Conservation (phyloP, 306 rosid species). For the Fragaria vesca region DNA sequence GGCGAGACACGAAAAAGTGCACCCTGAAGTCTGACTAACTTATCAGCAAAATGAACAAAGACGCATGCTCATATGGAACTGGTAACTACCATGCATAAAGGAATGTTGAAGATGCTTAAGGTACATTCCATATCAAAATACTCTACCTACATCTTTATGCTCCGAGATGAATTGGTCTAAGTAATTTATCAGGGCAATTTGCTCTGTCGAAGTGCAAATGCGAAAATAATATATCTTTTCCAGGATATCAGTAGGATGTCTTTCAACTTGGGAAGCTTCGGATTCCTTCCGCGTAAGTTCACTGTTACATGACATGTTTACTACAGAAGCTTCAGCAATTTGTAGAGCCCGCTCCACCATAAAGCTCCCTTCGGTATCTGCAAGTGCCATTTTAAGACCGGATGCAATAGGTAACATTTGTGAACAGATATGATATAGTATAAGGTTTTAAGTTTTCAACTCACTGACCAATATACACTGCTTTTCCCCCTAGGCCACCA, state of each 20-base stretch:
- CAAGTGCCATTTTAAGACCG: constrained; percentile 23
- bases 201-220: constrained; percentile 88
- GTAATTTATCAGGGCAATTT: constrained; percentile 80
- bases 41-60: not conserved
- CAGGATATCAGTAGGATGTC: constrained; percentile 61
- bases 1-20: not conserved
- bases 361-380: constrained; percentile 96
- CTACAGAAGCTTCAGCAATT: constrained; percentile 85
- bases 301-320: constrained; percentile 59
- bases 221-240: constrained; percentile 81
- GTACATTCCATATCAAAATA: constrained; percentile 5
- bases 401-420: constrained; percentile 18
- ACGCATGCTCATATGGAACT: not conserved
- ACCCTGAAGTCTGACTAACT: not conserved
- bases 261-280: constrained; percentile 41
- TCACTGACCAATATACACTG: constrained; percentile 77
- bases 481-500: constrained; percentile 89
- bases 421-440: constrained; percentile 15
- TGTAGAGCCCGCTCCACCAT: constrained; percentile 90
- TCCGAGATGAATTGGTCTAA: constrained; percentile 78
- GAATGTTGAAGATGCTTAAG: not conserved
- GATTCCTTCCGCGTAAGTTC: constrained; percentile 49
- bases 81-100: not conserved
- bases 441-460: not conserved
- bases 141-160: constrained; percentile 73